Percentiles rank a stretch among this genome's conserved stretches.
Evolutionary conservation across 164 flowering plant species (phyloP).

Genomic region (Warburgia ugandensis): DNA sequence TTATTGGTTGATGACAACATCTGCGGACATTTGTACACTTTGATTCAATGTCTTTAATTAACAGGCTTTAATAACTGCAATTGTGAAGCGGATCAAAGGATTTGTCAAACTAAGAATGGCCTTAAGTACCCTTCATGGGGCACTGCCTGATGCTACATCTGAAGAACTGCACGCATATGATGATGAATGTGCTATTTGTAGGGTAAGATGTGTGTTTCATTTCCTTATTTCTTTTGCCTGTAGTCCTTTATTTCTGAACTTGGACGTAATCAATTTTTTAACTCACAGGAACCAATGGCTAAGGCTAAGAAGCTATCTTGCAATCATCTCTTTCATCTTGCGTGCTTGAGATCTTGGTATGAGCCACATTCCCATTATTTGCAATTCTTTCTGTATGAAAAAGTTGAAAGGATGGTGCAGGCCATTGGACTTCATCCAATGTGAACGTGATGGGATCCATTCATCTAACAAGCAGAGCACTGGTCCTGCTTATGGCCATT

Average conservation of each 20-base stretch:
- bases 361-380: constrained; percentile 6
- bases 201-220: constrained; percentile 41
- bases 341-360: constrained; percentile 98
- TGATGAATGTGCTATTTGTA: constrained; percentile 97
- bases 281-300: constrained; percentile 92
- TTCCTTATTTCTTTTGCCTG: not conserved
- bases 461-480: too few relatives aligned
- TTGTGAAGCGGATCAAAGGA: constrained; percentile 68
- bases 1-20: not conserved
- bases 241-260: not conserved
- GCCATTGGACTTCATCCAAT: too few relatives aligned
- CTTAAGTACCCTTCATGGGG: constrained; percentile 75
- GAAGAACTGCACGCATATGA: constrained; percentile 81
- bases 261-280: constrained; percentile 4
- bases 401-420: not conserved
- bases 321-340: constrained; percentile 94
- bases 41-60: constrained; percentile 4
- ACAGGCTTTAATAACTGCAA: constrained; percentile 83
- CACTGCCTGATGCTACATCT: constrained; percentile 90
- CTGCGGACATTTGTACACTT: not conserved
- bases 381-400: not conserved
- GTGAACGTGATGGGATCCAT: too few relatives aligned
- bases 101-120: constrained; percentile 68
- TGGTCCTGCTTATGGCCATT: too few relatives aligned
- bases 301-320: constrained; percentile 88